A percentile compares a stretch with the other conserved stretches of the same genome.
phyloP scores from a whole-genome alignment of 768 basidiomycete species.

The Coprinellus aureogranulatus region DNA sequence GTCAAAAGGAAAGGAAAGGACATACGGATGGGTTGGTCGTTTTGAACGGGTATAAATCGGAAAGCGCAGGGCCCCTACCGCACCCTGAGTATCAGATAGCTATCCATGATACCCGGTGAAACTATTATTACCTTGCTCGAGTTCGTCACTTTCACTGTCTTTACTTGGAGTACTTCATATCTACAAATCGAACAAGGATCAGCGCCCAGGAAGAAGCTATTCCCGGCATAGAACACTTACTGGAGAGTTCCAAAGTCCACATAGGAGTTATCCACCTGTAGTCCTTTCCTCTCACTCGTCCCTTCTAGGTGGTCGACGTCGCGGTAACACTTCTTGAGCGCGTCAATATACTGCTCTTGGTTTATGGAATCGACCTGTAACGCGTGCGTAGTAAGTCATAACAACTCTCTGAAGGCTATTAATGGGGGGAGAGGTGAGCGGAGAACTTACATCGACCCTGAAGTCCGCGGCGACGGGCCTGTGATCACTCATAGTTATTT shows the following conservation, averaged over 20 bases:
- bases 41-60: constrained; percentile 57
- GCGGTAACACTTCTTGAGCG: constrained; percentile 41
- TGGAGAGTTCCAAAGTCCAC: constrained; percentile 58
- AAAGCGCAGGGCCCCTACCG: constrained; percentile 60
- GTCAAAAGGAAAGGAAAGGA: constrained; percentile 5
- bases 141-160: constrained; percentile 50
- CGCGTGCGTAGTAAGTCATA: neutral
- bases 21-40: constrained; percentile 50
- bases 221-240: constrained; percentile 44
- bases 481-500: constrained; percentile 79
- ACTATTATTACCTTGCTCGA: constrained; percentile 62
- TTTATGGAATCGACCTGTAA: constrained; percentile 45
- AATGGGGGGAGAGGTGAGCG: no score
- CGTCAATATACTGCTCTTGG: constrained; percentile 32
- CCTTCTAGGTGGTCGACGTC: constrained; percentile 48
- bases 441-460: constrained; percentile 53
- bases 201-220: no score
- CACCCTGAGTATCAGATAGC: no score
- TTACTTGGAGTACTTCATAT: constrained; percentile 40
- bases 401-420: no score
- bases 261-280: constrained; percentile 45
- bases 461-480: constrained; percentile 75
- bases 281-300: constrained; percentile 38
- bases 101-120: no score
- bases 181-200: constrained; percentile 31